These are phyloP conservation scores for Colletotrichum sp. DNA, from an alignment of 2,329 filamentous ascomycete genomes.

Conservation along the genomic window DNA sequence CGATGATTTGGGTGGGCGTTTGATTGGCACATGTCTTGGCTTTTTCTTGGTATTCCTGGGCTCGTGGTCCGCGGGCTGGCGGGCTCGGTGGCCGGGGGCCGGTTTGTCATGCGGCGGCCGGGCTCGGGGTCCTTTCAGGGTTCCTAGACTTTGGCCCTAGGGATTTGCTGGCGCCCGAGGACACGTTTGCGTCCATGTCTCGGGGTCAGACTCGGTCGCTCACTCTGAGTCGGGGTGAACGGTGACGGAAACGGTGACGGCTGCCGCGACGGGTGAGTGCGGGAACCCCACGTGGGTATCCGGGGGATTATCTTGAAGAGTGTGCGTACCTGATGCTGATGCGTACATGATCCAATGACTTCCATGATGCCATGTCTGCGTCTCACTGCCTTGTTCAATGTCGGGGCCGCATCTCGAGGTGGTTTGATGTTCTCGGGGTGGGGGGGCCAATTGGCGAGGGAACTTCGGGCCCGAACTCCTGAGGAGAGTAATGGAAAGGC, in stretches of 20 bases:
- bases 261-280: background rate
- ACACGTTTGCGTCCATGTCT: background rate
- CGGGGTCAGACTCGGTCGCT: background rate
- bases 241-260: background rate
- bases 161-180: background rate
- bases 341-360: background rate
- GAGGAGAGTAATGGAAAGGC: background rate
- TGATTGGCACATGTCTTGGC: constrained; percentile 13
- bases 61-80: constrained; percentile 1
- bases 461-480: background rate
- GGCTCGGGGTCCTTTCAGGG: background rate
- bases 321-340: background rate
- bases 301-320: background rate
- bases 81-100: background rate
- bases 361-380: background rate
- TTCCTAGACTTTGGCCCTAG: background rate
- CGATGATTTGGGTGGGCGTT: background rate
- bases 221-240: background rate
- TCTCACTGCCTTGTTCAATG: background rate
- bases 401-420: background rate
- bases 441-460: background rate
- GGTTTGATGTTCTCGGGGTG: background rate
- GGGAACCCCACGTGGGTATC: background rate
- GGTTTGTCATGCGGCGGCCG: background rate
- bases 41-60: background rate